These are phyloP conservation scores for Xenoacremonium recifei DNA, from an alignment of 2,329 filamentous ascomycete genomes.

Conservation along the genomic window DNA sequence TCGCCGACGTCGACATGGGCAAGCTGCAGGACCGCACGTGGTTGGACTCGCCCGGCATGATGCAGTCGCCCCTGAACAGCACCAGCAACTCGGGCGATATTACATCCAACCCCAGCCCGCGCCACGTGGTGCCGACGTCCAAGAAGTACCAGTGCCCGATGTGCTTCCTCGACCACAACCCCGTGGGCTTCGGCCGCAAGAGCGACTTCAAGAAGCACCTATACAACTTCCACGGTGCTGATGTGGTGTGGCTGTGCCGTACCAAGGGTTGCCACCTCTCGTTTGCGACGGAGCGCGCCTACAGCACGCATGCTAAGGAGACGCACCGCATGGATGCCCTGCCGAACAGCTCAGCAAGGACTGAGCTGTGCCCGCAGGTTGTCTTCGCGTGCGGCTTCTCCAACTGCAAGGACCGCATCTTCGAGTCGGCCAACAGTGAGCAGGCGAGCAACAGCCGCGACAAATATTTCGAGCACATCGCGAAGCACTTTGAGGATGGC, in stretches of 20 bases:
- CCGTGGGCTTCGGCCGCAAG: slow-evolving; percentile 45
- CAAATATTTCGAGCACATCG: slow-evolving; percentile 47
- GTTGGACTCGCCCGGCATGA: slow-evolving; percentile 38
- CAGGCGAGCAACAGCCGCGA: slow-evolving; percentile 37
- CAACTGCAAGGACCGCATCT: slow-evolving; percentile 41
- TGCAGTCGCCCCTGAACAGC: slow-evolving; percentile 35
- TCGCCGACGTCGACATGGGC: slow-evolving; percentile 33
- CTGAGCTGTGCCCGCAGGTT: slow-evolving; percentile 41
- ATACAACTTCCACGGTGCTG: slow-evolving; percentile 45
- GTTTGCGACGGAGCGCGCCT: slow-evolving; percentile 45
- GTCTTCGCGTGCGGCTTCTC: slow-evolving; percentile 45
- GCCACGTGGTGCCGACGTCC: slow-evolving; percentile 35
- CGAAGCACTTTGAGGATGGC: slow-evolving; percentile 45
- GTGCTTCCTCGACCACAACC: slow-evolving; percentile 45
- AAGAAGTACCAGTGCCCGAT: slow-evolving; percentile 46
- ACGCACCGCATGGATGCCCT: slow-evolving; percentile 41
- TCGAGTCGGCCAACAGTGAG: slow-evolving; percentile 37
- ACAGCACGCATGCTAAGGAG: slow-evolving; percentile 43
- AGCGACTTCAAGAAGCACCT: slow-evolving; percentile 49
- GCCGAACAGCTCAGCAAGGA: slow-evolving; percentile 39
- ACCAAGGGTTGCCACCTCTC: slow-evolving; percentile 40
- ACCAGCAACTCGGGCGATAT: slow-evolving; percentile 27
- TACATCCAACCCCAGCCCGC: slow-evolving; percentile 36
- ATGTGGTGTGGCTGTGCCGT: slow-evolving; percentile 43
- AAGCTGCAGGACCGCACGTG: slow-evolving; percentile 37